Conservation (phyloP, 2,329 filamentous ascomycete species). For the Didymella pinodella region DNA sequence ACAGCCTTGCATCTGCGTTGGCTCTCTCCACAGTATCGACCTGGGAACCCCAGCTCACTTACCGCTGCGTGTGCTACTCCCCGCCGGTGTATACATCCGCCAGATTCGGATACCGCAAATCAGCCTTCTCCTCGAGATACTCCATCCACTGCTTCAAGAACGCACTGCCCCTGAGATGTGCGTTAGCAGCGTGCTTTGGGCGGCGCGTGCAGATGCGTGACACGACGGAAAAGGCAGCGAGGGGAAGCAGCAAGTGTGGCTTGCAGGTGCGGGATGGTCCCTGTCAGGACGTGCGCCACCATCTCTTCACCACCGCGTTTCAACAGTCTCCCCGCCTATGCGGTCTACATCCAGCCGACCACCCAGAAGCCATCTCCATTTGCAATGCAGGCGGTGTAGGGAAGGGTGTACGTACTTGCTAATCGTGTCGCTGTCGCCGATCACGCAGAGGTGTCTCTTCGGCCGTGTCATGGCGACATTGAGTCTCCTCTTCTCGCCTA, state of each 20-base stretch:
- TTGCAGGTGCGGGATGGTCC: constrained; percentile 18
- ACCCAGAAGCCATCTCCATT: neutral
- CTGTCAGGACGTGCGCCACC: constrained; percentile 9
- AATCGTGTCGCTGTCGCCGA: constrained; percentile 94
- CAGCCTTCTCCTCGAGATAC: constrained; percentile 86
- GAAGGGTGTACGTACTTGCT: constrained; percentile 70
- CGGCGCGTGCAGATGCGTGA: constrained; percentile 18
- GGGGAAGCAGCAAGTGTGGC: constrained; percentile 7
- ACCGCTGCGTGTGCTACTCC: constrained; percentile 1
- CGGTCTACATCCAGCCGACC: constrained; percentile 15
- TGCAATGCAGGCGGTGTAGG: neutral
- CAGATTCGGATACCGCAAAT: constrained; percentile 85
- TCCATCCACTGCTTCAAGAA: constrained; percentile 93
- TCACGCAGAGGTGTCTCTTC: constrained; percentile 85
- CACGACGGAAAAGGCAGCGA: constrained; percentile 12
- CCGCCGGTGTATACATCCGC: constrained; percentile 53
- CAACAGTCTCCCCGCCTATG: constrained; percentile 6
- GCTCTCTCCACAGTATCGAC: constrained; percentile 12
- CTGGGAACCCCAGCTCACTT: constrained; percentile 2
- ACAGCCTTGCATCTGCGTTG: constrained; percentile 12
- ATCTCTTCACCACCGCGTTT: constrained; percentile 11
- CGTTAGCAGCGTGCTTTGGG: constrained; percentile 25
- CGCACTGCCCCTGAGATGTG: constrained; percentile 71
- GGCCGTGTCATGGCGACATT: constrained; percentile 98
- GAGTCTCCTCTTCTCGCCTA: constrained; percentile 87